Evolutionary conservation across 495 filamentous ascomycete species (phyloP).

Genomic region (Daldinia bambusicola): DNA sequence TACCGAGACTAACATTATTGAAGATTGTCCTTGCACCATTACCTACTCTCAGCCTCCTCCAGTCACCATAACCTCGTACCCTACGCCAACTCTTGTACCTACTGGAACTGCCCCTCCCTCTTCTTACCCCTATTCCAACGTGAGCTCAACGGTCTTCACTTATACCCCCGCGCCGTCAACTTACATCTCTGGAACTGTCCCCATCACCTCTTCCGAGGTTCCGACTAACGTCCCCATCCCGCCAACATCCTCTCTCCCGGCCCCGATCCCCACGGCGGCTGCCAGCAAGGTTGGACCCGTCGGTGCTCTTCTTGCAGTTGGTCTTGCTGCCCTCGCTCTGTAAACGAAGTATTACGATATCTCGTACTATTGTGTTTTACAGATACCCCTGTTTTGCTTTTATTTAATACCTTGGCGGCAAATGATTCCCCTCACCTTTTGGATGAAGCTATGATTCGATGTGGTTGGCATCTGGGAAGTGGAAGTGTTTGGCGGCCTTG

Average conservation of each 20-base stretch:
- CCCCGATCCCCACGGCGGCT: constrained; percentile 44
- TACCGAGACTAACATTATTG: constrained; percentile 15
- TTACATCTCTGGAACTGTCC: constrained; percentile 34
- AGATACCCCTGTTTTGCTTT: constrained; percentile 37
- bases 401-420: constrained; percentile 23
- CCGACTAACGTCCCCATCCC: constrained; percentile 36
- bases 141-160: constrained; percentile 36
- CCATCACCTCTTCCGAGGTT: constrained; percentile 26
- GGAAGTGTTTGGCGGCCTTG: constrained; percentile 25
- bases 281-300: constrained; percentile 46
- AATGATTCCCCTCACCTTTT: constrained; percentile 26
- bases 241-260: constrained; percentile 30
- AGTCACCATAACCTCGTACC: constrained; percentile 29
- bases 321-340: constrained; percentile 47
- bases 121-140: constrained; percentile 32
- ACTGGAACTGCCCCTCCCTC: constrained; percentile 13
- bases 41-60: constrained; percentile 42
- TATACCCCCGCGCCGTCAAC: constrained; percentile 39
- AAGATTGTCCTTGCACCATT: constrained; percentile 57
- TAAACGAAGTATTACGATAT: constrained; percentile 36
- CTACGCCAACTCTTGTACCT: constrained; percentile 20
- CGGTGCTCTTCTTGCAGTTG: constrained; percentile 48
- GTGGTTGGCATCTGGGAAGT: constrained; percentile 29
- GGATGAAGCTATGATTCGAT: constrained; percentile 15
- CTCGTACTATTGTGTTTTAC: constrained; percentile 34